Evolutionary conservation across 306 rosid genomes (phyloP), one percentile per base, ranked within the genome.

Genomic region (Cicer arietinum): DNA sequence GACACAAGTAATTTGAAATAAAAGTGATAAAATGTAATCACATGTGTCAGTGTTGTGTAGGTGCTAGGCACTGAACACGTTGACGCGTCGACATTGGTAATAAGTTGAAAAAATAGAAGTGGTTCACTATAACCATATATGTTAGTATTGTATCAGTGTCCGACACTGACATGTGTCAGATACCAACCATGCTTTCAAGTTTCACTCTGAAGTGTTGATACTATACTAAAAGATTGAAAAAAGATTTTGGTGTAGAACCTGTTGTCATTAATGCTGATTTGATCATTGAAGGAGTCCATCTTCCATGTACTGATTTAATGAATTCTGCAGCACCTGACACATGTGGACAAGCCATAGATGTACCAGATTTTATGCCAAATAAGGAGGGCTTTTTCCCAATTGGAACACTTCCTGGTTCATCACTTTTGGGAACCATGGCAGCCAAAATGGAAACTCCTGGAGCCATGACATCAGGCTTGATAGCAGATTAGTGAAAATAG

Each of bases 291-390:
- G 97, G 85, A 72, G 84, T 85, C 98, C 98, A 94, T 43, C 71
- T 74, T 65, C 6, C 66, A 67, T 81, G 89, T 2, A 84, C 77
- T 59, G 96, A 89, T 78, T 87, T 91, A 68, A 94, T 59, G 77
- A 94, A 88, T 70, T 96, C 94, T 75, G 90, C 96, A 51, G 96
- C 95, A 5, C 98, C 97, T 7, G 98, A 77, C 18, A 91, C 97
- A 61, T 94, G 98, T 14, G 98, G 98, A 79, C 98, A 94, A 30
- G 98, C 90, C 98, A 94, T 94, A 8, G 98, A 94, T 30, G 98
- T 94, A 14, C 98, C 97, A 1, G 98, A 91, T 77, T 20, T 90
- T 69, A 91, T 66, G 51, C 77, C 83, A 86, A 84, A 94, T 14
- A 60, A 40, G 54, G 98, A 85, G 20, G 93, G 89, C 16, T 76